phyloP scores from a whole-genome alignment of 2,329 filamentous ascomycete species.

The Sarocladiaceae sp. region DNA sequence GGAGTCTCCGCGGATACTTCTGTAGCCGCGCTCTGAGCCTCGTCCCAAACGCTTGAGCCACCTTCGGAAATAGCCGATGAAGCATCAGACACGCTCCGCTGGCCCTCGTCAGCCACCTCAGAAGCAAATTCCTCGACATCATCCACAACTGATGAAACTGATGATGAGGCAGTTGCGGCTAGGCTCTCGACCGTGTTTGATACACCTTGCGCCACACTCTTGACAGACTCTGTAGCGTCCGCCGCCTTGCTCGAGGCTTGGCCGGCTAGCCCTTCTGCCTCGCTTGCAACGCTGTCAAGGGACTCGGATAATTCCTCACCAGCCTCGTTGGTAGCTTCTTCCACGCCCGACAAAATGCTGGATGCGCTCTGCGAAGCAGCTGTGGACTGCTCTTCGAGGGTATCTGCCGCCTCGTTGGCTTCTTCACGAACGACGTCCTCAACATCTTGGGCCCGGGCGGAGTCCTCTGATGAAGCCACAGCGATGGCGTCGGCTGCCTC shows the following conservation, averaged over 20 bases:
- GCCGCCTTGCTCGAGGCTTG: constrained; percentile 14
- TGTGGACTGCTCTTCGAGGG: constrained; percentile 7
- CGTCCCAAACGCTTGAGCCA: constrained; percentile 3
- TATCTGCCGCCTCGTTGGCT: background rate
- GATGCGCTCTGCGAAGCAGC: constrained; percentile 11
- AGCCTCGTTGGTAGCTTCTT: constrained; percentile 2
- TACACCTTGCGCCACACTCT: constrained; percentile 10
- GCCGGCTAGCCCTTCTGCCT: constrained; percentile 12
- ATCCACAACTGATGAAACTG: background rate
- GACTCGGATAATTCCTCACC: constrained; percentile 11
- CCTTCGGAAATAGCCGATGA: too few relatives aligned
- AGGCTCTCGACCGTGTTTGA: constrained; percentile 15
- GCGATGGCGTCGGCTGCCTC: constrained; percentile 22
- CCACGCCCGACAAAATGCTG: constrained; percentile 11
- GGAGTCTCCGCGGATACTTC: constrained; percentile 14
- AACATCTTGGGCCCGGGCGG: constrained; percentile 11
- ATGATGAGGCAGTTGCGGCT: constrained; percentile 13
- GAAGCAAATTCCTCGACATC: background rate
- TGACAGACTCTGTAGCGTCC: constrained; percentile 3
- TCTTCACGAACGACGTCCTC: constrained; percentile 11
- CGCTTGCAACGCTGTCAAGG: constrained; percentile 13
- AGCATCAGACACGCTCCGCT: background rate
- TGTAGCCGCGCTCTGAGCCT: constrained; percentile 16
- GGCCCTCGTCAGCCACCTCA: constrained; percentile 3
- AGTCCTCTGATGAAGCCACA: constrained; percentile 9